Conservation (phyloP, 1,139 yeast species). For the Zygotorulaspora mrakii region DNA sequence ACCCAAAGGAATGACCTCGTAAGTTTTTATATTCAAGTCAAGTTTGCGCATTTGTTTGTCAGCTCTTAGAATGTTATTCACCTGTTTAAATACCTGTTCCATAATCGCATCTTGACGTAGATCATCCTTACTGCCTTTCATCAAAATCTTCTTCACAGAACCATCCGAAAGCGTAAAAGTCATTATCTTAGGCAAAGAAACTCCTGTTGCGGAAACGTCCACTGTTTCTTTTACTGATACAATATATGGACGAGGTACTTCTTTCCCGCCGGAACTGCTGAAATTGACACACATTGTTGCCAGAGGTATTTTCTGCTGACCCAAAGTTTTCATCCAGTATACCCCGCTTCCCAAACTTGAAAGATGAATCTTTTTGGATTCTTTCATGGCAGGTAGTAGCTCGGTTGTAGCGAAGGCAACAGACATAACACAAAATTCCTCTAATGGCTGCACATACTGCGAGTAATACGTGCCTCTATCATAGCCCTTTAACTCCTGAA, state of each 20-base stretch:
- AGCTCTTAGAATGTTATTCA: constrained; percentile 59
- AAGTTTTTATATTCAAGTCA: constrained; percentile 66
- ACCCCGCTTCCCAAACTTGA: constrained; percentile 43
- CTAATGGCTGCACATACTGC: constrained; percentile 42
- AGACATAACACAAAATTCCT: constrained; percentile 48
- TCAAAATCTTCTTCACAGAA: constrained; percentile 49
- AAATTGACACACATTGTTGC: constrained; percentile 57
- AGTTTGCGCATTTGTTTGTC: constrained; percentile 58
- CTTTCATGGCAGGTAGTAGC: constrained; percentile 35
- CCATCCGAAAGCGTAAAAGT: constrained; percentile 58
- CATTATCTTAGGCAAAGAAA: constrained; percentile 81
- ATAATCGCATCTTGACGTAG: constrained; percentile 92
- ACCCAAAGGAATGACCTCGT: constrained; percentile 86
- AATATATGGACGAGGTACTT: constrained; percentile 48
- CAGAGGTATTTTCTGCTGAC: constrained; percentile 51
- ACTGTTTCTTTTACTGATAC: constrained; percentile 45
- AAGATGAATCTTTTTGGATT: constrained; percentile 37
- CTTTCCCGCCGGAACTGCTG: constrained; percentile 39
- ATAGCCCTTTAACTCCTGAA: constrained; percentile 37
- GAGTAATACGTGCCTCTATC: constrained; percentile 25
- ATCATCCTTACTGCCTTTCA: constrained; percentile 89
- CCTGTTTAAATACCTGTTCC: constrained; percentile 94
- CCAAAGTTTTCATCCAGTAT: constrained; percentile 56
- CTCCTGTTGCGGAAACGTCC: constrained; percentile 68
- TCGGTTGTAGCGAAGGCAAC: constrained; percentile 51